Evolutionary conservation across 139 green algal species (phyloP).

Genomic region (Asterochloris sp.): DNA sequence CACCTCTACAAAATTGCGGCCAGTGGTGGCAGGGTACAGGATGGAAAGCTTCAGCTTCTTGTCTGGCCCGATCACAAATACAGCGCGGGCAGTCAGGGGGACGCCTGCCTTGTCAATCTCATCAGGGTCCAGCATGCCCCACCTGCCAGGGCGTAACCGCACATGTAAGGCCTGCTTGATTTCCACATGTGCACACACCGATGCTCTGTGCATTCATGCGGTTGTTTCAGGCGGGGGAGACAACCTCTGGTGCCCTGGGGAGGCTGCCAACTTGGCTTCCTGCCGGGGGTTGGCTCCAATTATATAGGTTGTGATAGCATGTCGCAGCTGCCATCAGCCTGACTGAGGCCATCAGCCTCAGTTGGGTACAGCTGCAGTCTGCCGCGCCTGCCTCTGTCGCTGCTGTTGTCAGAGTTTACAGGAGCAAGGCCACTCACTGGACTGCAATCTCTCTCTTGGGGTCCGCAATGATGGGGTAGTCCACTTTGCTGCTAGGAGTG

Average conservation of each 20-base stretch:
- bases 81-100: slow-evolving; percentile 53
- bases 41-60: slow-evolving; percentile 67
- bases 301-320: too few relatives aligned
- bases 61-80: slow-evolving; percentile 71
- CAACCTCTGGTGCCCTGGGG: too few relatives aligned
- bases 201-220: neutral
- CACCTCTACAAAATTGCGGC: slow-evolving; percentile 67
- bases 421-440: slow-evolving; percentile 17
- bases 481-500: slow-evolving; percentile 30
- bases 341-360: too few relatives aligned
- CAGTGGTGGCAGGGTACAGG: slow-evolving; percentile 70
- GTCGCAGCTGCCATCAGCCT: too few relatives aligned
- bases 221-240: neutral
- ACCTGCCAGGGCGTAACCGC: neutral
- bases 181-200: neutral
- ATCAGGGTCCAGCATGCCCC: slow-evolving; percentile 72
- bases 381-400: too few relatives aligned
- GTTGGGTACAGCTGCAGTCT: too few relatives aligned
- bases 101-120: slow-evolving; percentile 57
- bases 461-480: slow-evolving; percentile 74
- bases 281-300: too few relatives aligned
- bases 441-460: slow-evolving; percentile 49
- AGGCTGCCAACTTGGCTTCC: too few relatives aligned
- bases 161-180: neutral
- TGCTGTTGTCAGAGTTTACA: too few relatives aligned